Evolutionary conservation across 225 moss, liverwort and hornwort genomes (phyloP).

Genomic region (Pseudoscleropodium purum): DNA sequence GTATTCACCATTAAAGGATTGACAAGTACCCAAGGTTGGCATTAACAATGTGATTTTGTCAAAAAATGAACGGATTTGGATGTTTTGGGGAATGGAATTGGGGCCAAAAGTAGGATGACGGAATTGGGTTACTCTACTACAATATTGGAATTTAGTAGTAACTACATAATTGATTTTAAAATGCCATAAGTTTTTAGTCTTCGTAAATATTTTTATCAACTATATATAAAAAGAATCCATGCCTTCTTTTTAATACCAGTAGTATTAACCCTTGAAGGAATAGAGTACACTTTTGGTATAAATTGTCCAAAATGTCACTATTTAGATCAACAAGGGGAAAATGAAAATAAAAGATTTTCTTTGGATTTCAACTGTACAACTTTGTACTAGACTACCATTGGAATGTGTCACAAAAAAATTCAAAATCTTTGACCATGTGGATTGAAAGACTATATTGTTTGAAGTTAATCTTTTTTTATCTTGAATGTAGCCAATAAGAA

Average conservation of each 20-base stretch:
- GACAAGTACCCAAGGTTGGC: no score
- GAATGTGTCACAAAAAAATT: not conserved
- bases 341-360: not conserved
- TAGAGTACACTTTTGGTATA: not conserved
- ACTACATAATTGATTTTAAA: not conserved
- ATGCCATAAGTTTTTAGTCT: not conserved
- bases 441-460: not conserved
- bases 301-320: no score
- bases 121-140: no score
- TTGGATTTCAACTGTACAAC: not conserved
- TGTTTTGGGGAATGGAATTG: no score
- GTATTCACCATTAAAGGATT: no score
- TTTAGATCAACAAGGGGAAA: fast-evolving
- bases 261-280: fast-evolving
- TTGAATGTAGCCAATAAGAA: fast-evolving
- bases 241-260: fast-evolving
- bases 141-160: not conserved
- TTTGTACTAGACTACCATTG: not conserved
- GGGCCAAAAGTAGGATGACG: no score
- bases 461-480: not conserved
- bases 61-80: no score
- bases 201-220: not conserved
- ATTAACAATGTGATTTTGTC: no score
- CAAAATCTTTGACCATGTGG: fast-evolving
- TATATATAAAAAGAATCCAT: not conserved